Evolutionary conservation across 176 grass and related monocot genomes (phyloP).

Genomic region (Elymus sibiricus): DNA sequence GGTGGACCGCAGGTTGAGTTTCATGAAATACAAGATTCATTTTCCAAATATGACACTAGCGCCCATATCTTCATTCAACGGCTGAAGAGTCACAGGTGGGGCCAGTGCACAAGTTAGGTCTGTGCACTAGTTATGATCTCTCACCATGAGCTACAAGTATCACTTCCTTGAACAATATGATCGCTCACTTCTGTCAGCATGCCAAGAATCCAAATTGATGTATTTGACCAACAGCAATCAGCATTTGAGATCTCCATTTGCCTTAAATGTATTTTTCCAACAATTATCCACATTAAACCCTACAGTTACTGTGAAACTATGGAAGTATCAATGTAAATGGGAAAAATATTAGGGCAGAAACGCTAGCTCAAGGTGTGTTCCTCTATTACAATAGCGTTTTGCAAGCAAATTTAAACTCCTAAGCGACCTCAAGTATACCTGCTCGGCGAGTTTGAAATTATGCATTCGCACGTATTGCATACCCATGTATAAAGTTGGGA

Average conservation of each 20-base stretch:
- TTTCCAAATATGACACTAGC: too few species aligned
- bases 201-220: not conserved
- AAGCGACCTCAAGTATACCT: conserved; percentile 48
- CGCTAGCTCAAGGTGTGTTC: not conserved
- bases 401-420: not conserved
- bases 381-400: conserved; percentile 6
- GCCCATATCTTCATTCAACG: not conserved
- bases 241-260: not conserved
- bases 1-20: not conserved
- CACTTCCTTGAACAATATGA: not conserved
- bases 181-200: not conserved
- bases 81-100: not conserved
- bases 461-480: conserved; percentile 95
- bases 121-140: not conserved
- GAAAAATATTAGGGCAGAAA: not conserved
- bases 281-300: not conserved
- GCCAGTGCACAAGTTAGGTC: not conserved
- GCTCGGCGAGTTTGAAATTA: conserved; percentile 91
- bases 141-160: not conserved
- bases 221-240: not conserved
- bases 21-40: not conserved
- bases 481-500: conserved; percentile 92
- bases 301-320: not conserved
- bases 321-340: not conserved
- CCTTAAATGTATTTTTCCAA: not conserved